phyloP scores from a whole-genome alignment of 169 alveolate genomes.

The Amoebophrya sp. region DNA sequence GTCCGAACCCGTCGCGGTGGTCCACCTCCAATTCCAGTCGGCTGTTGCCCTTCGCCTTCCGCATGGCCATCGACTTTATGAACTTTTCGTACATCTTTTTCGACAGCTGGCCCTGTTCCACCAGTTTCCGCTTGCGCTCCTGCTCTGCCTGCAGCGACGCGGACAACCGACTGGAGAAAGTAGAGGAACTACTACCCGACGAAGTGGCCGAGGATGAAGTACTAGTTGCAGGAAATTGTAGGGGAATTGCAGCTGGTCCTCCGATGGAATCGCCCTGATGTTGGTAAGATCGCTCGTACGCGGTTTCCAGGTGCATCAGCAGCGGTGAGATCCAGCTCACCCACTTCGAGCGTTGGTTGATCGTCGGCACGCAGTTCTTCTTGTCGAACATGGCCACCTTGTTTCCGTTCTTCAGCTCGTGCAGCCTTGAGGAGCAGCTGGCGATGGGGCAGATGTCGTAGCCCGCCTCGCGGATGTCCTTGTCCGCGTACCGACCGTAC shows the following conservation, averaged over 20 bases:
- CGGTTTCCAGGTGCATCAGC: too few species aligned
- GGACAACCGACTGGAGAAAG: neutral
- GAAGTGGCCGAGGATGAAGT: too few species aligned
- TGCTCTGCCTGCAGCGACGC: neutral
- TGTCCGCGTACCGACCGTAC: neutral
- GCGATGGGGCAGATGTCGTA: neutral
- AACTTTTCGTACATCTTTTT: neutral
- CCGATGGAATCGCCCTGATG: too few species aligned
- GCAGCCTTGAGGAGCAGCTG: neutral
- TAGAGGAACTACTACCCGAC: too few species aligned
- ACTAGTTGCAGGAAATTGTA: neutral
- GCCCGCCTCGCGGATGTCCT: neutral
- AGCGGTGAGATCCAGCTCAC: neutral
- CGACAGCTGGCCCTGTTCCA: neutral
- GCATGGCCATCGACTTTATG: neutral
- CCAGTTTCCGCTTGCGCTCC: neutral
- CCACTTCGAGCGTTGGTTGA: neutral
- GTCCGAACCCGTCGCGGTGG: neutral
- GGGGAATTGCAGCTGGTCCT: too few species aligned
- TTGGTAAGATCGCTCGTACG: too few species aligned
- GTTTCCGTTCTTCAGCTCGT: neutral
- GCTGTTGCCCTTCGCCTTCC: neutral
- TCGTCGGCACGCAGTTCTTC: neutral
- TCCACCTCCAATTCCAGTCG: neutral
- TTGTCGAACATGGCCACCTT: neutral